Conservation (phyloP, 1,284 basidiomycete genomes). For the Apiotrichum gracile region DNA sequence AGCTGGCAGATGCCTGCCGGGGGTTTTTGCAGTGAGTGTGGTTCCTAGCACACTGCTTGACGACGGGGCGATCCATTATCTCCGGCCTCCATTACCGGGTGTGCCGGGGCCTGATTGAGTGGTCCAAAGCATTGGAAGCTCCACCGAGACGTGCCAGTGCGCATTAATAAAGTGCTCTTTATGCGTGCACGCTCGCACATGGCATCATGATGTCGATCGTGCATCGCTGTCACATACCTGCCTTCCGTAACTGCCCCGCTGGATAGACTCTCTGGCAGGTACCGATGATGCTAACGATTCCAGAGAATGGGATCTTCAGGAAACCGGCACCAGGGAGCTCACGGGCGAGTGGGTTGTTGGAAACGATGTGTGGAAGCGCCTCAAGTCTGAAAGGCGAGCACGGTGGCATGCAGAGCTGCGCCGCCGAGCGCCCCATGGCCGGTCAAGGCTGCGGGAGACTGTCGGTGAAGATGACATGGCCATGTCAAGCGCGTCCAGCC, state of each 20-base stretch:
- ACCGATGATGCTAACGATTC: too few species aligned
- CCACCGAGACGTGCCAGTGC: too few species aligned
- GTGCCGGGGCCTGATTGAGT: too few species aligned
- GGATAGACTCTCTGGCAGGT: too few species aligned
- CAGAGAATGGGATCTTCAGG: conserved; percentile 63
- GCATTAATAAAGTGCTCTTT: too few species aligned
- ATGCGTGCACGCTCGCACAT: too few species aligned
- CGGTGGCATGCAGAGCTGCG: conserved; percentile 19
- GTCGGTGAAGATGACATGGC: not conserved
- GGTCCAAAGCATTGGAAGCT: too few species aligned
- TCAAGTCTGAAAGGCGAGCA: conserved; percentile 76
- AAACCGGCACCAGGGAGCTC: conserved; percentile 74
- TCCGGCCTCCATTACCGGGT: too few species aligned
- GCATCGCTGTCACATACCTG: too few species aligned
- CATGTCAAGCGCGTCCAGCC: not conserved
- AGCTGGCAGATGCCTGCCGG: conserved; percentile 55
- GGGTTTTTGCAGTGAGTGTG: conserved; percentile 32
- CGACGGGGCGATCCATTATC: too few species aligned
- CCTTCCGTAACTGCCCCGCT: not conserved
- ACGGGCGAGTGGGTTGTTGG: conserved; percentile 96
- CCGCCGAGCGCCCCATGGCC: conserved; percentile 1
- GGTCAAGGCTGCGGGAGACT: conserved; percentile 9
- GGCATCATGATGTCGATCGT: too few species aligned
- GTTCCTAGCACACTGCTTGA: not conserved
- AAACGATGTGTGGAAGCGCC: conserved; percentile 76